phyloP scores from a whole-genome alignment of 805 yeast genomes.

The Kodamaea kakaduensis region DNA sequence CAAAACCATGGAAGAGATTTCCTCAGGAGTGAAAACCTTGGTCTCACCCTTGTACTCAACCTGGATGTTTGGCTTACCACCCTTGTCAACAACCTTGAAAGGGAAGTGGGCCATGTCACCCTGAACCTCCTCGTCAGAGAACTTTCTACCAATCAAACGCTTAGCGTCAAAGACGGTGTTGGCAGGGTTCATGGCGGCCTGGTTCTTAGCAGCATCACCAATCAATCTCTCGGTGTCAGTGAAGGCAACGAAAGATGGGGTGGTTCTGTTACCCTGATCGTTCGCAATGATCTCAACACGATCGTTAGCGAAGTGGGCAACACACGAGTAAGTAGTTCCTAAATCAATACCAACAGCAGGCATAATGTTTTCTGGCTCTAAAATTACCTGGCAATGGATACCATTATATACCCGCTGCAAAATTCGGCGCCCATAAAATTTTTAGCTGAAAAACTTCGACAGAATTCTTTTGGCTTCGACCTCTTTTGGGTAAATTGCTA shows the following conservation, averaged over 20 bases:
- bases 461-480: constrained; percentile 13
- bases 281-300: constrained; percentile 32
- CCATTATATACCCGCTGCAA: constrained; percentile 9
- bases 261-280: constrained; percentile 34
- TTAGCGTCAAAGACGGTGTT: constrained; percentile 33
- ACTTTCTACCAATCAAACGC: constrained; percentile 32
- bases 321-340: constrained; percentile 34
- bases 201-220: constrained; percentile 34
- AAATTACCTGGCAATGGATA: constrained; percentile 5
- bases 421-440: constrained; percentile 8
- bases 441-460: constrained; percentile 10
- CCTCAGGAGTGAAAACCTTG: constrained; percentile 31
- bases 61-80: constrained; percentile 27
- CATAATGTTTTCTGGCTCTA: constrained; percentile 13
- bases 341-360: constrained; percentile 33
- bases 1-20: constrained; percentile 31
- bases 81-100: constrained; percentile 29
- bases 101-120: constrained; percentile 31
- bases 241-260: constrained; percentile 32
- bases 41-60: constrained; percentile 32
- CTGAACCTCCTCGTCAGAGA: constrained; percentile 25
- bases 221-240: constrained; percentile 31
- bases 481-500: constrained; percentile 1
- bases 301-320: constrained; percentile 31
- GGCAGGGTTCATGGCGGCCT: constrained; percentile 32